A percentile compares a stretch with the other conserved stretches of the same genome.
phyloP scores from a whole-genome alignment of 2,329 filamentous ascomycete species.

The Byssochlamys sp. region DNA sequence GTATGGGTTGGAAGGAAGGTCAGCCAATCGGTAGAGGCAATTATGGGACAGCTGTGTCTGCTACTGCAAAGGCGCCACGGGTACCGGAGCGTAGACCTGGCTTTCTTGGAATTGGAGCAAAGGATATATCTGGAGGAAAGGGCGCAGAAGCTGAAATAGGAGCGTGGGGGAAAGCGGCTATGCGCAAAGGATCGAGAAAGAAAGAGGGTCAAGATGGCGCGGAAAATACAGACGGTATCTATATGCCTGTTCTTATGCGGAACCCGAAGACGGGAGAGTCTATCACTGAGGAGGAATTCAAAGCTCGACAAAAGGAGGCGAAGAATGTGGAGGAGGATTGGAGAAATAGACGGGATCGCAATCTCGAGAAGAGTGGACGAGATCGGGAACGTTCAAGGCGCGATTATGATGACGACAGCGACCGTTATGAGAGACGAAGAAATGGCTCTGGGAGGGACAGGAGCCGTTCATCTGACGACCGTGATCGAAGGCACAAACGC shows the following conservation, averaged over 20 bases:
- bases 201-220: conserved; percentile 39
- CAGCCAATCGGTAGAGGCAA: conserved; percentile 49
- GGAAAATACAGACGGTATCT: conserved; percentile 39
- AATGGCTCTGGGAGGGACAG: conserved; percentile 30
- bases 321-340: conserved; percentile 38
- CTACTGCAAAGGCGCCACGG: conserved; percentile 46
- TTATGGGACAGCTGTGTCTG: conserved; percentile 28
- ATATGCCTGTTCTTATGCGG: conserved; percentile 52
- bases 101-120: conserved; percentile 79
- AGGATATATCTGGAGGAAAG: conserved; percentile 53
- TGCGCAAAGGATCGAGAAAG: conserved; percentile 48
- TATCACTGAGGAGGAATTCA: conserved; percentile 53
- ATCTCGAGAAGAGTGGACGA: conserved; percentile 31
- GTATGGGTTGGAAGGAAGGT: conserved; percentile 86
- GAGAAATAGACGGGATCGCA: conserved; percentile 37
- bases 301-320: conserved; percentile 41
- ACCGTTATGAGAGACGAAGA: conserved; percentile 25
- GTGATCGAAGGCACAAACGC: conserved; percentile 26
- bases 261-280: conserved; percentile 55
- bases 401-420: conserved; percentile 14
- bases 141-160: conserved; percentile 60
- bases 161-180: conserved; percentile 61
- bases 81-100: conserved; percentile 63
- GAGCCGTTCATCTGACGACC: conserved; percentile 26
- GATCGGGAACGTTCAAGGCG: conserved; percentile 18